Evolutionary conservation across 2,329 filamentous ascomycete genomes (phyloP), one percentile per base, ranked within the genome.

Genomic region (Xylaria multiplex): DNA sequence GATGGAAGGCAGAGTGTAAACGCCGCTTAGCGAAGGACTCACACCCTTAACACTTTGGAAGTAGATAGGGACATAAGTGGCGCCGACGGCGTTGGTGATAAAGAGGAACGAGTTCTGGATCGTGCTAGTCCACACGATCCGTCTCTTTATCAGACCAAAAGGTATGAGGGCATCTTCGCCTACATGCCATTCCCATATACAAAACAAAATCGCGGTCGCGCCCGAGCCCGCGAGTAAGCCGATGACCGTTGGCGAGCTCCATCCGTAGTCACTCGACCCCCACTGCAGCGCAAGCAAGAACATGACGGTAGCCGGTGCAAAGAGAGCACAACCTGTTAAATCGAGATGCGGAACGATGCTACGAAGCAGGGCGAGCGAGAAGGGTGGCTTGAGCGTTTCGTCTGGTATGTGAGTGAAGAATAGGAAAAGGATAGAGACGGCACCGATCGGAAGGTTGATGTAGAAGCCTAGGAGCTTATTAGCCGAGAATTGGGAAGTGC

Each of bases 221-320:
- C 45, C 68, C 27, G 66, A 45, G 16, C 69, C 70, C 40, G 49
- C 52, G 60, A 75, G 64, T 19, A 73, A 64, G 3, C 71, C 71
- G 19, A 75, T 72, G 13, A 76, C 68, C 0, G n/a, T 42, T 4
- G 69, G 62, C 3, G 61, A 67, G 14, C 63, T 71, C 76, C 77
- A 79, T 4, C 72, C 27, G 45, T 74, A 73, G 8, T 71, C 71
- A 7, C 64, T 69, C 2, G 42, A 49, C 7, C 76, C 77, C 32
- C 75, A 77, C 66, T 77, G 73, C 3, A 78, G 67, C 19, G 76
- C 76, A 14, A 77, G 71, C 9, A 77, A 66, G 22, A 77, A 32
- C 77, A 69, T 7, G 71, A 78, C 7, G 76, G 72, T 13, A 74
- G 69, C 22, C 73, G 71, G 59, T 64, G 79, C 74, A 8, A 80